Percentiles rank a stretch among this genome's conserved stretches.
Conservation (phyloP, 164 flowering plant genomes). For the Nelumbo lutea region DNA sequence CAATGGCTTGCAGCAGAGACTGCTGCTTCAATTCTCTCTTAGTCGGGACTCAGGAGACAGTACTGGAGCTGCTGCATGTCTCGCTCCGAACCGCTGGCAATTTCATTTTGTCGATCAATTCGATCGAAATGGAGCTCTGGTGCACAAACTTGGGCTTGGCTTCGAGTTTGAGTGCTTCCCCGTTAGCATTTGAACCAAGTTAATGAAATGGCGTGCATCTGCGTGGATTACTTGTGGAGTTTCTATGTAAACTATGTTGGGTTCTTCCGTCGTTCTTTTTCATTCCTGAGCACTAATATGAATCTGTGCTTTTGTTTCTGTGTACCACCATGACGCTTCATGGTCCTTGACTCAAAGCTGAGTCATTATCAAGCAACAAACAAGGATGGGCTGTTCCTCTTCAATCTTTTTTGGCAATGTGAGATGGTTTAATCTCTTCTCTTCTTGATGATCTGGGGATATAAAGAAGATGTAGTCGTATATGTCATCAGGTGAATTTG, state of each 20-base stretch:
- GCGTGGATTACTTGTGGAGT: constrained; percentile 13
- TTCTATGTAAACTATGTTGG: constrained; percentile 12
- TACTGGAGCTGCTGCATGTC: too few relatives aligned
- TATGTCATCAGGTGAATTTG: too few relatives aligned
- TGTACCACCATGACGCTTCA: background rate
- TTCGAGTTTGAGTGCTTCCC: constrained; percentile 11
- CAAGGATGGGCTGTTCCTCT: background rate
- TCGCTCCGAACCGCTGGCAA: too few relatives aligned
- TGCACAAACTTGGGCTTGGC: background rate
- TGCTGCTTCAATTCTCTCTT: too few relatives aligned
- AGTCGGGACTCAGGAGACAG: too few relatives aligned
- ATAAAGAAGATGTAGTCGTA: too few relatives aligned
- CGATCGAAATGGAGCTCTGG: background rate
- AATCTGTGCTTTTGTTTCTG: background rate
- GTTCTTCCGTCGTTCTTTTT: constrained; percentile 1
- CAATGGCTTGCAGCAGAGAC: too few relatives aligned
- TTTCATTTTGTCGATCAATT: too few relatives aligned
- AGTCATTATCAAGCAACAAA: background rate
- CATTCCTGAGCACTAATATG: background rate
- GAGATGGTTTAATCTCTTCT: too few relatives aligned
- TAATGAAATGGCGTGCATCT: constrained; percentile 15
- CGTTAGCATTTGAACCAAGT: constrained; percentile 17
- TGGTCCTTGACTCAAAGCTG: background rate
- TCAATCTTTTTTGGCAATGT: background rate
- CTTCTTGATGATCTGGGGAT: too few relatives aligned